A percentile compares a stretch with the other conserved stretches of the same genome.
Conservation (phyloP, 305 asterid genomes). For the Solanum chacoense region DNA sequence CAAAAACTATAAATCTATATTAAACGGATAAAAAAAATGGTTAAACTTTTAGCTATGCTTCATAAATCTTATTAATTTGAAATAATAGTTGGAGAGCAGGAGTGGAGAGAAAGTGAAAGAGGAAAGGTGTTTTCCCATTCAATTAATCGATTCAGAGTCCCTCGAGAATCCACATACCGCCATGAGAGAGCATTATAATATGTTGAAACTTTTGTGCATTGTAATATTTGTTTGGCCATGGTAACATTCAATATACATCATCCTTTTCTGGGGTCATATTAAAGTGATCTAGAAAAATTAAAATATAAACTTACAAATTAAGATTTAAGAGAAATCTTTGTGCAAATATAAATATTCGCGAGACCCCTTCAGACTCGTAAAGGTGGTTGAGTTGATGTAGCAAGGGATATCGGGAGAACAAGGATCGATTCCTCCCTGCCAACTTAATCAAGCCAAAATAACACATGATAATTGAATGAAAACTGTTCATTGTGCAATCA, state of each 20-base stretch:
- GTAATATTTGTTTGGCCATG: not conserved
- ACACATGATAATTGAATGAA: not conserved
- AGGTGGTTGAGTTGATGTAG: not conserved
- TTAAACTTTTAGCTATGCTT: not conserved
- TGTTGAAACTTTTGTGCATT: not conserved
- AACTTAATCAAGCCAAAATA: not conserved
- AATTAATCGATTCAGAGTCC: too few relatives aligned
- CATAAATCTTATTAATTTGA: not conserved
- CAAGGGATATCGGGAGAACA: not conserved
- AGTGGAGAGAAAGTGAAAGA: too few relatives aligned
- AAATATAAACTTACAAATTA: not conserved
- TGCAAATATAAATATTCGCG: not conserved
- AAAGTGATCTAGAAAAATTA: not conserved
- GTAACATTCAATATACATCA: not conserved
- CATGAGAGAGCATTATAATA: too few relatives aligned
- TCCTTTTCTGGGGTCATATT: not conserved
- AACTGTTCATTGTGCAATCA: not conserved
- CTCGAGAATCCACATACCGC: too few relatives aligned
- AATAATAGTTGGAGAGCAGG: not conserved
- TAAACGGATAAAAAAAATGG: not conserved
- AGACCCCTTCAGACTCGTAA: not conserved
- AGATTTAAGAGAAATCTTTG: not conserved
- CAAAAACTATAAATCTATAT: not conserved
- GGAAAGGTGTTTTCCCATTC: too few relatives aligned
- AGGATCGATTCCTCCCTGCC: not conserved